Percentiles rank a stretch among this genome's conserved stretches.
These are phyloP conservation scores for Arthrobotrys entomopaga DNA, from an alignment of 2,329 filamentous ascomycete genomes.

Conservation along the genomic window DNA sequence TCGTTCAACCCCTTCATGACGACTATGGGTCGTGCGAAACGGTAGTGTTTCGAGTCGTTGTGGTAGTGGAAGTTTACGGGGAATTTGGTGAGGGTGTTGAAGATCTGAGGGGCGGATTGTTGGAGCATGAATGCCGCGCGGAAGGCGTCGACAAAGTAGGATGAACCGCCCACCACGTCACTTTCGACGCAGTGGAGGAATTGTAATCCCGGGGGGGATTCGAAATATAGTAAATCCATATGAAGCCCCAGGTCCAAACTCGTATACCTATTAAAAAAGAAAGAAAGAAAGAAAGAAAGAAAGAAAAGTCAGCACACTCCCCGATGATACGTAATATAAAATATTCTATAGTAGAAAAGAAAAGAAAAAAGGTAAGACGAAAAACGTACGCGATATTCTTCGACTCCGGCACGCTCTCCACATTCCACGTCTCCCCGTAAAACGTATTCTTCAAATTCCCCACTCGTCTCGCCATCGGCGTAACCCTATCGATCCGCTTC, in stretches of 20 bases:
- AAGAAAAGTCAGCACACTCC: too few species aligned
- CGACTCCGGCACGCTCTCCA: slow-evolving; percentile 80
- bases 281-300: neutral
- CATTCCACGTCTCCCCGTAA: slow-evolving; percentile 91
- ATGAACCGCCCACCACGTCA: slow-evolving; percentile 80
- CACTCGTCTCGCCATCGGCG: slow-evolving; percentile 74
- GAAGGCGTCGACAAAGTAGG: slow-evolving; percentile 83
- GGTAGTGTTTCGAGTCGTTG: slow-evolving; percentile 73
- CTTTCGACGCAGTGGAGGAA: slow-evolving; percentile 90
- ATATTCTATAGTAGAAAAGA: neutral
- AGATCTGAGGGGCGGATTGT: slow-evolving; percentile 56
- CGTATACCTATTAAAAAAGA: slow-evolving; percentile 69
- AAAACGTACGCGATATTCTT: slow-evolving; percentile 78
- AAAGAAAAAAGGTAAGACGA: slow-evolving; percentile 56
- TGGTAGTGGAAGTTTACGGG: slow-evolving; percentile 74
- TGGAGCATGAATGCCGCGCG: slow-evolving; percentile 67
- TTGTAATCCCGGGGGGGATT: slow-evolving; percentile 81
- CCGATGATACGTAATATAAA: too few species aligned
- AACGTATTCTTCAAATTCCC: slow-evolving; percentile 85
- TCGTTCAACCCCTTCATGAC: slow-evolving; percentile 60
- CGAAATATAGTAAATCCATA: slow-evolving; percentile 91
- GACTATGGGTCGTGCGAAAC: slow-evolving; percentile 69
- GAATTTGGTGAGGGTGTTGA: slow-evolving; percentile 63
- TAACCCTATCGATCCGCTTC: slow-evolving; percentile 71
- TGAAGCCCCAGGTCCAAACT: slow-evolving; percentile 83